phyloP scores from a whole-genome alignment of 2,329 filamentous ascomycete species.

The Pyrenochaeta sp. region DNA sequence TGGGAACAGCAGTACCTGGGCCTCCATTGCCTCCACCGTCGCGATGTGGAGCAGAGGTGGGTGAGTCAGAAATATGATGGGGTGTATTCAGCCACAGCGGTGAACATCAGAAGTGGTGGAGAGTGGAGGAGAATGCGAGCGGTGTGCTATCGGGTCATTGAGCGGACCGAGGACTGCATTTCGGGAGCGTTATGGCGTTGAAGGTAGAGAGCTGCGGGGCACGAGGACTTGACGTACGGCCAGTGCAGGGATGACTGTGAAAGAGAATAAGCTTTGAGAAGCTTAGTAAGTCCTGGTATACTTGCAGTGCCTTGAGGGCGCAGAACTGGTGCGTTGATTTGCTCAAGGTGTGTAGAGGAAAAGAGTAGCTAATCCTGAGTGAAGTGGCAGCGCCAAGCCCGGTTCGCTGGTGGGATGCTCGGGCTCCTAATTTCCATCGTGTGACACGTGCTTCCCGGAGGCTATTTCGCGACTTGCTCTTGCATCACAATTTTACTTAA shows the following conservation, averaged over 20 bases:
- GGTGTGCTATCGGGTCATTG: conserved; percentile 46
- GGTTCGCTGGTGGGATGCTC: conserved; percentile 22
- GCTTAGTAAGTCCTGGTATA: conserved; percentile 1
- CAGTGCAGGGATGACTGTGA: conserved; percentile 18
- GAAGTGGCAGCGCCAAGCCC: conserved; percentile 23
- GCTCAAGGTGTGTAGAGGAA: conserved; percentile 21
- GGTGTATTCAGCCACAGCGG: conserved; percentile 21
- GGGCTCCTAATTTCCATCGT: conserved; percentile 21
- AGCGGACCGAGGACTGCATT: conserved; percentile 41
- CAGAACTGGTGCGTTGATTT: conserved; percentile 14
- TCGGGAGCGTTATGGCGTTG: conserved; percentile 46
- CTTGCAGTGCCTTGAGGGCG: background rate
- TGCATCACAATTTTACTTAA: background rate
- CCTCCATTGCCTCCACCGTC: conserved; percentile 48
- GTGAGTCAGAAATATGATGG: conserved; percentile 25
- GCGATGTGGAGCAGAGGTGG: conserved; percentile 24
- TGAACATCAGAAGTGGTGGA: conserved; percentile 26
- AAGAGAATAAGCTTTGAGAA: conserved; percentile 7
- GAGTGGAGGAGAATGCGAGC: conserved; percentile 15
- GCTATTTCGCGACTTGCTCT: conserved; percentile 1
- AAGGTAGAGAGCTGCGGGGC: conserved; percentile 38
- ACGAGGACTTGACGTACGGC: conserved; percentile 33
- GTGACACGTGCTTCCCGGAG: conserved; percentile 29
- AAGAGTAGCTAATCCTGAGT: conserved; percentile 20
- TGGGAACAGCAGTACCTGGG: conserved; percentile 46